phyloP scores from a whole-genome alignment of 352 stramenopile species.

The Phytophthora hibernalis region DNA sequence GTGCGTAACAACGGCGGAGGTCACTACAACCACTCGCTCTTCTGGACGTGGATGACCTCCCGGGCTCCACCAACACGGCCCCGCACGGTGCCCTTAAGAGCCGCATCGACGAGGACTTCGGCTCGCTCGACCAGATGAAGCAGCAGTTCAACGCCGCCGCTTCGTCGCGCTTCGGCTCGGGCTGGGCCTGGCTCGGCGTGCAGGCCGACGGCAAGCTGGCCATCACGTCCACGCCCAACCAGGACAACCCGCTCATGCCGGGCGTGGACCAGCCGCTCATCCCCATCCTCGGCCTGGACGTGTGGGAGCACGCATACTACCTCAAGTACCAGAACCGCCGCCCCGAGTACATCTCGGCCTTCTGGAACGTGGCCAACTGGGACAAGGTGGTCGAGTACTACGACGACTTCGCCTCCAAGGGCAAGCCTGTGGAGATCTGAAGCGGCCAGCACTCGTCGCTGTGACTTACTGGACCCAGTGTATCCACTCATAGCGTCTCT shows the following conservation, averaged over 20 bases:
- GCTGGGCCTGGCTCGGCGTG: slow-evolving; percentile 91
- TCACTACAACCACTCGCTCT: slow-evolving; percentile 91
- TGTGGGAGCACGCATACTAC: slow-evolving; percentile 98
- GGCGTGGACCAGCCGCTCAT: slow-evolving; percentile 81
- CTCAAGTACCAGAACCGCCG: slow-evolving; percentile 98
- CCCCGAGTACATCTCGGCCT: slow-evolving; percentile 97
- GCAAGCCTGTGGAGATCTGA: slow-evolving; percentile 87
- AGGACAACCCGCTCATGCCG: slow-evolving; percentile 93
- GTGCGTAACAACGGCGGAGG: slow-evolving; percentile 88
- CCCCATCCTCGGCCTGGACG: slow-evolving; percentile 95
- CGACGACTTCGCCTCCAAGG: slow-evolving; percentile 88
- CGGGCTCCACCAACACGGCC: slow-evolving; percentile 79
- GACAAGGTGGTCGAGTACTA: slow-evolving; percentile 94
- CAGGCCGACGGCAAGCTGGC: slow-evolving; percentile 92
- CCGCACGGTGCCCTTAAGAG: slow-evolving; percentile 83
- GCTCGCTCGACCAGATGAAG: slow-evolving; percentile 91
- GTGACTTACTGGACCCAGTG: slow-evolving; percentile 15
- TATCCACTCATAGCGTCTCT: slow-evolving; percentile 10
- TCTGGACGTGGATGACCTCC: slow-evolving; percentile 94
- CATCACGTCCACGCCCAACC: slow-evolving; percentile 96
- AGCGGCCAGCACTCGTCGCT: slow-evolving; percentile 42
- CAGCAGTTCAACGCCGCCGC: slow-evolving; percentile 90
- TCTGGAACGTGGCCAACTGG: slow-evolving; percentile 98
- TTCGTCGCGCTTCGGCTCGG: slow-evolving; percentile 89
- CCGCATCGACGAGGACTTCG: slow-evolving; percentile 92